These are phyloP conservation scores for Gamsiella multidivaricata DNA, from an alignment of 192 early-diverging fungal species.

Conservation along the genomic window DNA sequence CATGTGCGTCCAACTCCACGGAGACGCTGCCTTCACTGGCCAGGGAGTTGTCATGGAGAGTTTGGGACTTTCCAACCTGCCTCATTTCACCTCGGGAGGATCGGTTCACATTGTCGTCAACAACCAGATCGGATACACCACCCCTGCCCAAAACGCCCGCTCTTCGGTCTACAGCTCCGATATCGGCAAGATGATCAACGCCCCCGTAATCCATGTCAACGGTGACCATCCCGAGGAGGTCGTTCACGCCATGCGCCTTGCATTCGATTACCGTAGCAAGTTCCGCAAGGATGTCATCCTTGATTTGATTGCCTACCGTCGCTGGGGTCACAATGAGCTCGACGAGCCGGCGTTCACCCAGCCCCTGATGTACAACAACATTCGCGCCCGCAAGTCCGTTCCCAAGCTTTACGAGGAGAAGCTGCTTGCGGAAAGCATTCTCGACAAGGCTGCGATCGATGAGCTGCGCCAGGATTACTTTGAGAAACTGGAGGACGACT, in stretches of 20 bases:
- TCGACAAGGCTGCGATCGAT: slow-evolving; percentile 60
- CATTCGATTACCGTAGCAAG: slow-evolving; percentile 90
- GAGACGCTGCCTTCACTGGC: slow-evolving; percentile 90
- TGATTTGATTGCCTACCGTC: slow-evolving; percentile 94
- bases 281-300: slow-evolving; percentile 97
- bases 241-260: slow-evolving; percentile 82
- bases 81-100: slow-evolving; percentile 95
- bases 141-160: slow-evolving; percentile 94
- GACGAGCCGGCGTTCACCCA: slow-evolving; percentile 98
- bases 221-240: slow-evolving; percentile 96
- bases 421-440: slow-evolving; percentile 65
- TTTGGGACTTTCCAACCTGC: slow-evolving; percentile 94
- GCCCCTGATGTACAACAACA: slow-evolving; percentile 96
- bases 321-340: slow-evolving; percentile 98
- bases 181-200: slow-evolving; percentile 96
- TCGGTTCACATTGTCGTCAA: slow-evolving; percentile 98
- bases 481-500: slow-evolving; percentile 65
- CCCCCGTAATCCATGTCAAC: slow-evolving; percentile 96
- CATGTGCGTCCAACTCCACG: slow-evolving; percentile 95
- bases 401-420: slow-evolving; percentile 88
- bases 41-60: slow-evolving; percentile 97
- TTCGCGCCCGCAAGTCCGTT: slow-evolving; percentile 85
- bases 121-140: slow-evolving; percentile 98
- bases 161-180: slow-evolving; percentile 93
- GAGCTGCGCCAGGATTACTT: slow-evolving; percentile 70